These are phyloP conservation scores for Fraxinus greggii DNA, from an alignment of 305 asterid species.

Conservation along the genomic window DNA sequence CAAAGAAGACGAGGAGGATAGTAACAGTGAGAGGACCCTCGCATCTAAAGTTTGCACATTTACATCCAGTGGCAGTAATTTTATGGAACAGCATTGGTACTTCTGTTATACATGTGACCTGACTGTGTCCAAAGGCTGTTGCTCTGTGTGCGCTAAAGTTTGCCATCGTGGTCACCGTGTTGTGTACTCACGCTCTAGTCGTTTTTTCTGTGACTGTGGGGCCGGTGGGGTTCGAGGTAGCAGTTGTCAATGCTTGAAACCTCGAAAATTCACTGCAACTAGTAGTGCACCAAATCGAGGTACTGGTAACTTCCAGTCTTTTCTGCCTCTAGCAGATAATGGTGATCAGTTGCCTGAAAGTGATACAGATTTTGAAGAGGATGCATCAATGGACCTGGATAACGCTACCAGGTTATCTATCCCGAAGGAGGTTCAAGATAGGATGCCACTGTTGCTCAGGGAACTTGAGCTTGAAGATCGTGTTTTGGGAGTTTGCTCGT, in stretches of 20 bases:
- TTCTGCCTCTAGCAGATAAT: slow-evolving; percentile 74
- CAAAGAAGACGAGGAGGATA: slow-evolving; percentile 94
- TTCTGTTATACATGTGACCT: slow-evolving; percentile 98
- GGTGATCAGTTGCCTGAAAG: slow-evolving; percentile 90
- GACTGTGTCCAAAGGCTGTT: slow-evolving; percentile 96
- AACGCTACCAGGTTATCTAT: slow-evolving; percentile 59
- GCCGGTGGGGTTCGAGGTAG: slow-evolving; percentile 99
- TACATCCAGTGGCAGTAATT: slow-evolving; percentile 98
- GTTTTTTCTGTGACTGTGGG: slow-evolving; percentile 98
- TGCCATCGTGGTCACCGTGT: slow-evolving; percentile 99
- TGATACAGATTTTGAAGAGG: slow-evolving; percentile 93
- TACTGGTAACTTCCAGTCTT: slow-evolving; percentile 68
- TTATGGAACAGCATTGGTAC: slow-evolving; percentile 99
- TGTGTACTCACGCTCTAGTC: slow-evolving; percentile 97
- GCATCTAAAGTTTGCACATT: slow-evolving; percentile 98
- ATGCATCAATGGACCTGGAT: slow-evolving; percentile 60
- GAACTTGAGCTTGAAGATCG: slow-evolving; percentile 79
- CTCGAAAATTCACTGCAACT: slow-evolving; percentile 80
- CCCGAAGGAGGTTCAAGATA: slow-evolving; percentile 77
- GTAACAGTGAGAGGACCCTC: slow-evolving; percentile 82
- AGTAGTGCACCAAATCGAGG: slow-evolving; percentile 53
- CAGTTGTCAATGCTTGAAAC: slow-evolving; percentile 96
- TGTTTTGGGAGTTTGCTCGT: slow-evolving; percentile 73
- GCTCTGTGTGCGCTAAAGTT: slow-evolving; percentile 98
- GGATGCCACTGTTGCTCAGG: slow-evolving; percentile 61